Evolutionary conservation across 768 basidiomycete genomes (phyloP), one percentile per base, ranked within the genome.

Genomic region (Basidioascus undulatus): DNA sequence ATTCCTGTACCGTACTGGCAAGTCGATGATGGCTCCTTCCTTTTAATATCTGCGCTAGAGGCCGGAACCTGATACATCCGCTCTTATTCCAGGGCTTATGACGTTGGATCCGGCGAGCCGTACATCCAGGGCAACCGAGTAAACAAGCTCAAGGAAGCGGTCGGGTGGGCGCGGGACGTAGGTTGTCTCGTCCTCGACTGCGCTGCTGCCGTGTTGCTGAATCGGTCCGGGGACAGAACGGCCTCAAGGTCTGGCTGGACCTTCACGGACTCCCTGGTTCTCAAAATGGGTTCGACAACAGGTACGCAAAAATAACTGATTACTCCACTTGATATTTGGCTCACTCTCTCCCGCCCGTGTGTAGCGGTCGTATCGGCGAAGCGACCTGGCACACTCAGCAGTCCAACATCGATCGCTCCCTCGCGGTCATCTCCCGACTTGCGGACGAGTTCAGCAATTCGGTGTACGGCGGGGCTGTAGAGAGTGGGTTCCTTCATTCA

Each of bases 211-310:
- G n/a, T n/a, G n/a, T n/a, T n/a, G n/a, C n/a, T n/a, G n/a, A n/a
- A n/a, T n/a, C n/a, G n/a, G n/a, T n/a, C n/a, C n/a, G n/a, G n/a
- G n/a, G n/a, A n/a, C 38, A 46, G 34, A 33, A 44, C 20, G 41
- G 38, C 7, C 24, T 49, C n/a, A 41, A 44, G 23, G 45, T 49
- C 33, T 16, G 41, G 9, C 36, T 49, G 20, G 48, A 49, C 32
- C n/a, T 49, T 8, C 48, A 49, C 34, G 44, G 44, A n/a, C 36
- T 6, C 24, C 5, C 8, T n/a, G 32, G 33, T 8, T 42, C 24
- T 15, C 45, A 46, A 40, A 48, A 48, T 37, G 47, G 47, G 1
- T 45, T 42, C 37, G 47, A 48, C 41, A 48, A 48, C 39, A 25
- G 6, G 43, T 20, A 5, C 16, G 13, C 23, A 8, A 15, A n/a